phyloP scores from a whole-genome alignment of 2,329 filamentous ascomycete genomes.

The Epichloe coenophiala region DNA sequence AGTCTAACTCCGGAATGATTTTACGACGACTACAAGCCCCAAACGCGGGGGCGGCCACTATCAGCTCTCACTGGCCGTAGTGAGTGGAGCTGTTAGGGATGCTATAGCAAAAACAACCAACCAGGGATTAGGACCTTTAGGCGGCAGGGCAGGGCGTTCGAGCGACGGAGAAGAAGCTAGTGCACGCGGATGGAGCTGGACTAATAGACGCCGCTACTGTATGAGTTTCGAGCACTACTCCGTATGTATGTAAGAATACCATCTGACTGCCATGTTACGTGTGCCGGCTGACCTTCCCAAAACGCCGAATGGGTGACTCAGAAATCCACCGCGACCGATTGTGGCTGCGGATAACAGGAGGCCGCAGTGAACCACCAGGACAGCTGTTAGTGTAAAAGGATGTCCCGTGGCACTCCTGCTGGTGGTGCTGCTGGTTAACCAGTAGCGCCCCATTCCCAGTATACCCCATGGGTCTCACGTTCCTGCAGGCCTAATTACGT shows the following conservation, averaged over 20 bases:
- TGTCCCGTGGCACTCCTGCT: too few species aligned
- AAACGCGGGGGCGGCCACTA: too few species aligned
- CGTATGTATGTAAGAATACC: too few species aligned
- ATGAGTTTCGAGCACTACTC: neutral
- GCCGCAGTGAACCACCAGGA: neutral
- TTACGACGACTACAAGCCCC: too few species aligned
- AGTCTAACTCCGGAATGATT: too few species aligned
- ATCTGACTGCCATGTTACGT: neutral
- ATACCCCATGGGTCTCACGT: neutral
- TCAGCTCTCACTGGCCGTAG: too few species aligned
- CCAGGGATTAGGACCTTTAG: too few species aligned
- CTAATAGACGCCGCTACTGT: neutral
- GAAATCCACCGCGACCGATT: too few species aligned
- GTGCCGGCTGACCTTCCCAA: neutral
- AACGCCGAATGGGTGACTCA: neutral
- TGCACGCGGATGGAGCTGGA: neutral
- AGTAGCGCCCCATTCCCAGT: neutral
- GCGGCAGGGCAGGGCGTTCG: neutral
- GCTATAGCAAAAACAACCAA: too few species aligned
- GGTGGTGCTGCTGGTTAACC: neutral
- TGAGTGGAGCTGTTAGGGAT: too few species aligned
- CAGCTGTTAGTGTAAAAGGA: neutral
- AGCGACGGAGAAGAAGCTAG: too few species aligned
- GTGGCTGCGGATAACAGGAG: neutral
- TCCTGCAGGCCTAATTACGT: slow-evolving; percentile 1